Conservation (phyloP, 441 rosid genomes). For the Omphalea diandra region DNA sequence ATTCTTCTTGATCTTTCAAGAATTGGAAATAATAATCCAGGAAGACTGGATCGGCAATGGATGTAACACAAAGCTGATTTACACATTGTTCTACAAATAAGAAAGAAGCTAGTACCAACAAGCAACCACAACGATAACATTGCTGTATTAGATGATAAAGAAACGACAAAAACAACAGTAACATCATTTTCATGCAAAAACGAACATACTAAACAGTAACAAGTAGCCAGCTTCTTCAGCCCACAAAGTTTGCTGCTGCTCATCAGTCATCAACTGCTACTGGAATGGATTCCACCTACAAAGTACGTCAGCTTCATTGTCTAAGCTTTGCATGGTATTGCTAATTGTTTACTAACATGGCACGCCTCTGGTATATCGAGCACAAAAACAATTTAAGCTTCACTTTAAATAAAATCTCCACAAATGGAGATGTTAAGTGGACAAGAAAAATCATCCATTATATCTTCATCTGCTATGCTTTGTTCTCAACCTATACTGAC, state of each 20-base stretch:
- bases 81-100: background rate
- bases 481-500: background rate
- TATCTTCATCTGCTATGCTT: background rate
- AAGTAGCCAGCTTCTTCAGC: background rate
- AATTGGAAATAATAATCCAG: background rate
- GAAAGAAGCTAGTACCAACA: no score
- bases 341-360: background rate
- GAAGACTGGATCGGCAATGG: no score
- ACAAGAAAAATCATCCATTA: background rate
- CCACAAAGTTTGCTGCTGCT: conserved; percentile 21
- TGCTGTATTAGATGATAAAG: no score
- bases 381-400: background rate
- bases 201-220: background rate
- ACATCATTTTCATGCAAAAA: background rate
- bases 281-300: conserved; percentile 73
- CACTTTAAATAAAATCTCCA: background rate
- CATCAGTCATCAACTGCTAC: conserved; percentile 51
- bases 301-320: no score
- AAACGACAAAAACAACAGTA: background rate
- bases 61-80: background rate
- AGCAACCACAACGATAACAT: background rate
- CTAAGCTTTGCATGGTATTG: background rate
- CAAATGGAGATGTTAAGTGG: background rate
- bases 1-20: no score
- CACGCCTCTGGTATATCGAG: background rate